Evolutionary conservation across 2,329 filamentous ascomycete species (phyloP), one percentile per base, ranked within the genome.

Genomic region (Penicillium freii): DNA sequence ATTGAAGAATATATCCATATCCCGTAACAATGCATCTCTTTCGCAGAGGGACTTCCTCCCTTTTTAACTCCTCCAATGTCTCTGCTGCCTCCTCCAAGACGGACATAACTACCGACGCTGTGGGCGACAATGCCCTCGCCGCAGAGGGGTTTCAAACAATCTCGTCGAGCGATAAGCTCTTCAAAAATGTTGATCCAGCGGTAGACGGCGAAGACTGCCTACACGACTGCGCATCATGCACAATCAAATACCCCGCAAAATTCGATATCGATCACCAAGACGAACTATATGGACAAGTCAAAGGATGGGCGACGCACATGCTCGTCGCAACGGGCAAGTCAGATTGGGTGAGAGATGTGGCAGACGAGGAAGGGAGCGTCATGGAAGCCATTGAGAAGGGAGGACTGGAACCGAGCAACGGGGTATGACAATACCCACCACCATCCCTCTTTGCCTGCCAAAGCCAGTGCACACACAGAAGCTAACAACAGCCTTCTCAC

Each of bases 241-340:
- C 86, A 15, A 81, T 93, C 64, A 83, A 86, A 59, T 95, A 92
- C 71, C 93, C 93, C 38, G 86, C 87, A 69, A 85, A 84, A 63
- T 88, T 85, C 71, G 79, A 79, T 4, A 85, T 96, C 54, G 89
- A 97, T 56, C 84, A 88, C 72, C 78, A 82, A 7, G 91, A 96
- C 71, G 80, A 87, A 66, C 78, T 99, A 48, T 97, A 95, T 71
- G 94, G 93, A 0, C 81, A 89, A 58, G 84, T 97, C 61, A 90
- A 91, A 69, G 91, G 87, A 36, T 97, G 91, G 89, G 87, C 85
- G 69, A 94, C 92, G 21, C 94, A 99, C 76, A 72, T 96, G 60
- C 79, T 99, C 33, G 91, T 97, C 17, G 94, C 91, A 25, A 99
- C 94, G n/a, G 91, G 92, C 60, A 96, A 97, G 83, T 84, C 87